Percentiles rank a stretch among this genome's conserved stretches.
Conservation (phyloP, 1,139 yeast species). For the Candida freyschussii region DNA sequence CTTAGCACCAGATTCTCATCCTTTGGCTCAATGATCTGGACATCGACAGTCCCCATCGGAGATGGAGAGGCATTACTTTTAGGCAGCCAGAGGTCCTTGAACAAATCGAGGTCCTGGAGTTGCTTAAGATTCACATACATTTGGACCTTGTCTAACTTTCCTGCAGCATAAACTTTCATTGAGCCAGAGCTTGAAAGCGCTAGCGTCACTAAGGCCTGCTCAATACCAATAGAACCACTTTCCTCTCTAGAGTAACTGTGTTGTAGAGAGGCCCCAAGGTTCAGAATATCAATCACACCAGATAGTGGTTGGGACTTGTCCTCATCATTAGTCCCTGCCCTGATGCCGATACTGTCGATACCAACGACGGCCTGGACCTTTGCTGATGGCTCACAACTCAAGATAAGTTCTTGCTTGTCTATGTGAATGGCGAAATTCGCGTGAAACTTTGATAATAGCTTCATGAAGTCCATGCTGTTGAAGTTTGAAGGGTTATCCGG, state of each 20-base stretch:
- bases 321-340: conserved; percentile 48
- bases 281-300: conserved; percentile 42
- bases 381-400: conserved; percentile 92
- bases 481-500: not conserved
- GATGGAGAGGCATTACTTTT: conserved; percentile 7
- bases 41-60: conserved; percentile 2
- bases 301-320: conserved; percentile 39
- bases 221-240: conserved; percentile 67
- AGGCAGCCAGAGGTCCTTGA: conserved; percentile 82
- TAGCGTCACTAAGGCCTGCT: conserved; percentile 41
- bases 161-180: conserved; percentile 44
- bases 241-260: conserved; percentile 88
- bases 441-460: conserved; percentile 49
- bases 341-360: conserved; percentile 57
- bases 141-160: conserved; percentile 50
- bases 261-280: conserved; percentile 67
- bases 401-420: conserved; percentile 65
- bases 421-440: conserved; percentile 60
- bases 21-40: conserved; percentile 1
- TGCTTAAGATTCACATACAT: conserved; percentile 77
- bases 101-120: conserved; percentile 77
- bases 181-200: conserved; percentile 36
- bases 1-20: conserved; percentile 44
- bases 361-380: conserved; percentile 85
- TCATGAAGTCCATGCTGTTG: conserved; percentile 30